A percentile compares a stretch with the other conserved stretches of the same genome.
Conservation (phyloP, 192 early-diverging fungal species). For the Chytriomyces sp. region DNA sequence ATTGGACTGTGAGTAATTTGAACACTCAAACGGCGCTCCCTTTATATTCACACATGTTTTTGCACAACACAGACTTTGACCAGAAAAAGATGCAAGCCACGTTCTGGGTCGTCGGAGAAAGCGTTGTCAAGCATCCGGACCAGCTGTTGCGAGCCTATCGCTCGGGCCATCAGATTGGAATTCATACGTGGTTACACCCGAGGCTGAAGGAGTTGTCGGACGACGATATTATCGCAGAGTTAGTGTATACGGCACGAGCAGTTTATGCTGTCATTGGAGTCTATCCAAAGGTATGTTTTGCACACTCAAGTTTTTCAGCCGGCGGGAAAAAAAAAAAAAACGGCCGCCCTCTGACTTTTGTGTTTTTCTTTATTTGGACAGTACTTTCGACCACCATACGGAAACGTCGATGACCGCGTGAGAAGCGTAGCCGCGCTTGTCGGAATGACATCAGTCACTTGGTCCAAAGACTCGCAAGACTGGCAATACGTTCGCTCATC, state of each 20-base stretch:
- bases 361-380: neutral
- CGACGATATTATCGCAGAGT: slow-evolving; percentile 51
- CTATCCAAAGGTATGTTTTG: slow-evolving; percentile 55
- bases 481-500: slow-evolving; percentile 1
- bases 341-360: no score
- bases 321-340: no score
- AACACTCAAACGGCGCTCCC: neutral
- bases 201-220: slow-evolving; percentile 26
- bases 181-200: neutral
- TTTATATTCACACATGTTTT: neutral
- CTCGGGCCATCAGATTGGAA: slow-evolving; percentile 64
- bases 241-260: slow-evolving; percentile 9
- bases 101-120: slow-evolving; percentile 69
- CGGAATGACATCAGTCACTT: slow-evolving; percentile 45
- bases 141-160: slow-evolving; percentile 53
- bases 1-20: neutral
- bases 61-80: slow-evolving; percentile 41
- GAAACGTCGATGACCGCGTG: slow-evolving; percentile 72
- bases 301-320: no score
- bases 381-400: slow-evolving; percentile 36
- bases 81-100: slow-evolving; percentile 65
- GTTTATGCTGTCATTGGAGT: slow-evolving; percentile 54
- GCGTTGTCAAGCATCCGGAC: slow-evolving; percentile 53
- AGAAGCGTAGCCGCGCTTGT: slow-evolving; percentile 62
- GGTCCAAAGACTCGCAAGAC: slow-evolving; percentile 41